Evolutionary conservation across 2,329 filamentous ascomycete species (phyloP), one percentile per base, ranked within the genome.

Genomic region (Trichoderma koningii): DNA sequence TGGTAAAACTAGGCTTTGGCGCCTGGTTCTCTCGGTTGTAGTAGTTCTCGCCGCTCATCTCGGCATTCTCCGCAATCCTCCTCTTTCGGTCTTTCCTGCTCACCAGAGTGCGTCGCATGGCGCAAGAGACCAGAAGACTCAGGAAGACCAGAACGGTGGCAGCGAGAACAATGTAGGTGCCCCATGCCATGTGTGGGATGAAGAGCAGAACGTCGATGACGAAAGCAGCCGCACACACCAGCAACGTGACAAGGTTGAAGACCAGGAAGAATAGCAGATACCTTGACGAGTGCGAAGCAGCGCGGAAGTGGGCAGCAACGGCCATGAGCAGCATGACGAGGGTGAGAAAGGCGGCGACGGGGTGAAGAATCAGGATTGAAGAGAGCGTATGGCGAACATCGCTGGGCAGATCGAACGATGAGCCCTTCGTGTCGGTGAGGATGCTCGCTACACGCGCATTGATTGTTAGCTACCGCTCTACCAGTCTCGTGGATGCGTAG

Each of bases 11-110:
- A 42, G 81, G 74, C 67, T 87, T 83, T 56, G 80, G 78, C n/a
- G 44, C 48, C 67, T 86, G 82, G 44, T 80, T 83, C 76, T 89
- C 86, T 66, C 89, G 84, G 72, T 89, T 90, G 77, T 96, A 97
- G 75, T 90, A 97, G 73, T 93, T 95, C 72, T 95, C 88, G 30
- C 94, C 94, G 75, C 91, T 98, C 93, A 98, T 98, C 75, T 98
- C 93, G 7, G 93, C 92, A 74, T 98, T 97, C 76, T 96, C 91
- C 2, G 88, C 92, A 74, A 98, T 96, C 52, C 92, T 87, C 81
- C 89, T 92, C 83, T 95, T 93, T 68, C 93, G 86, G n/a, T 93
- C 91, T 80, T 97, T 97, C 71, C 94, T 87, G 76, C 91, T 91
- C 67, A 97, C 91, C 65, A 98, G 81, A 2, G 93, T 96, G 66